These are phyloP conservation scores for Dipodascus albidus DNA, from an alignment of 805 yeast species.

Conservation along the genomic window DNA sequence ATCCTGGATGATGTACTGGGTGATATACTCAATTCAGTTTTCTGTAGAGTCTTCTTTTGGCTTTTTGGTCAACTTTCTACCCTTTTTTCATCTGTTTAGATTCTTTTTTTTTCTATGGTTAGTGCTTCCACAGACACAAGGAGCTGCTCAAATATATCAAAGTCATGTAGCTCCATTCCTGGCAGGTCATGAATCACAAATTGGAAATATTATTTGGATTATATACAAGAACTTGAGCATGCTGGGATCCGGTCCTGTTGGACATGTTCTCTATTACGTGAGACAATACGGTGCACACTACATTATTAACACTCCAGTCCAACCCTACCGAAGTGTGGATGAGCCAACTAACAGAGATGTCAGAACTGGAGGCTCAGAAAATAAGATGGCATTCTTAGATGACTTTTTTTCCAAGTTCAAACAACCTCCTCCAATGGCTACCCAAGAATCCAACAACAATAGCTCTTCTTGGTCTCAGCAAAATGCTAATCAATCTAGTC, in stretches of 20 bases:
- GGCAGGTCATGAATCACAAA: slow-evolving; percentile 23
- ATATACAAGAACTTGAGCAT: slow-evolving; percentile 12
- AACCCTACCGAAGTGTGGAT: not conserved
- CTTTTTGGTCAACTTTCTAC: slow-evolving; percentile 37
- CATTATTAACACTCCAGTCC: not conserved
- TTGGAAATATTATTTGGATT: slow-evolving; percentile 14
- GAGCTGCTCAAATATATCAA: slow-evolving; percentile 32
- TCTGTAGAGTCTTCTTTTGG: slow-evolving; percentile 32
- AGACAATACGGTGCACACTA: not conserved
- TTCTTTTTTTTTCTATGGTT: slow-evolving; percentile 49
- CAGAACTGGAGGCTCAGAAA: not conserved
- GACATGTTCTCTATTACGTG: not conserved
- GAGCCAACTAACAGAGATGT: not conserved
- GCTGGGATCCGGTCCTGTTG: not conserved
- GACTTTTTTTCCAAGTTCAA: not conserved
- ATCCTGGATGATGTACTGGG: slow-evolving; percentile 56
- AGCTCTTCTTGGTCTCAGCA: too few relatives aligned
- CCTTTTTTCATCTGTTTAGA: slow-evolving; percentile 41
- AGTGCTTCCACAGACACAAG: slow-evolving; percentile 39
- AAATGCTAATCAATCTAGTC: too few relatives aligned
- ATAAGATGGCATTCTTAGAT: not conserved
- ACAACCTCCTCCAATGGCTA: not conserved
- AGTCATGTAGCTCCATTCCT: slow-evolving; percentile 30
- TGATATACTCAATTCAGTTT: slow-evolving; percentile 37
- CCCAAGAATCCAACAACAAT: not conserved